Evolutionary conservation across 2,329 filamentous ascomycete genomes (phyloP).

Genomic region (Microascus cirrosus): DNA sequence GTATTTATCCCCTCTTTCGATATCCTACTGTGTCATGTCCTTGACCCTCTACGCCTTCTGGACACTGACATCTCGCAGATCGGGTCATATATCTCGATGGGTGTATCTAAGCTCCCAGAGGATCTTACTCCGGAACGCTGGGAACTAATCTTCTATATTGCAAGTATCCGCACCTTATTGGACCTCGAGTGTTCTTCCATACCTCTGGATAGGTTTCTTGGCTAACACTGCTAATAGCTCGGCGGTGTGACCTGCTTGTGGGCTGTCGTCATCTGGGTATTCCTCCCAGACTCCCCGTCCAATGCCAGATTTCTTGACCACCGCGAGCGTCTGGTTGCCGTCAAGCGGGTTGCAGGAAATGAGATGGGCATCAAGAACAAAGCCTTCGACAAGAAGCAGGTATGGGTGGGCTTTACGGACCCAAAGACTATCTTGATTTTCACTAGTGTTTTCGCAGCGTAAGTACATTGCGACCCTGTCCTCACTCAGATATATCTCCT

Average conservation of each 20-base stretch:
- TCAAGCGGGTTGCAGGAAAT: slow-evolving; percentile 17
- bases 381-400: slow-evolving; percentile 16
- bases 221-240: slow-evolving; percentile 8
- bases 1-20: not conserved
- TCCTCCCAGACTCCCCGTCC: slow-evolving; percentile 19
- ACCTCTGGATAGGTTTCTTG: not conserved
- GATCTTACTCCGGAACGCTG: slow-evolving; percentile 7
- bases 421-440: slow-evolving; percentile 15
- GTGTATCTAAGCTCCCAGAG: slow-evolving; percentile 15
- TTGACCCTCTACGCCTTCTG: slow-evolving; percentile 9
- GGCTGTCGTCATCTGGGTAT: slow-evolving; percentile 16
- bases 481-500: not conserved
- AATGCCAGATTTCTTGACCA: slow-evolving; percentile 17
- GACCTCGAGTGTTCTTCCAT: not conserved
- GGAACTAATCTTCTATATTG: slow-evolving; percentile 18
- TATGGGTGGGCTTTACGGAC: slow-evolving; percentile 14
- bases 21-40: slow-evolving; percentile 13
- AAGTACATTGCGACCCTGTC: no score
- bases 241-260: slow-evolving; percentile 20
- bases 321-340: slow-evolving; percentile 16
- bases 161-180: not conserved
- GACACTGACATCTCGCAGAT: slow-evolving; percentile 21
- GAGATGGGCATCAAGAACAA: slow-evolving; percentile 23
- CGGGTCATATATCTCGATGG: slow-evolving; percentile 21
- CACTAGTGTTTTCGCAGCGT: not conserved